These are phyloP conservation scores for Thelephora terrestris DNA, from an alignment of 1,284 basidiomycete genomes.

Conservation along the genomic window DNA sequence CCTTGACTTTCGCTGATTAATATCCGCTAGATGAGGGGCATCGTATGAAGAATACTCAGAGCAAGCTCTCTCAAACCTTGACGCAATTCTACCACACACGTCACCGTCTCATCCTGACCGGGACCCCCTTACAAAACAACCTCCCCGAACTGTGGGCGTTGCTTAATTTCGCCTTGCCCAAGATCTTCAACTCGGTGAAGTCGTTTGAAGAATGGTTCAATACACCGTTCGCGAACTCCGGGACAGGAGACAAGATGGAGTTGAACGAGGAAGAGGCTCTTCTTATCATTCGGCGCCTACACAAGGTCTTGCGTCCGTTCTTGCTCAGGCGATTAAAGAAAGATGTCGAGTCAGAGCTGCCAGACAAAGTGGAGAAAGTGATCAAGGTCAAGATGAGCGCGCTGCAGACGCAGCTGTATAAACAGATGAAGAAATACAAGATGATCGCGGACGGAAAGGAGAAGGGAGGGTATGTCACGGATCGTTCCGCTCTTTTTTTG, in stretches of 20 bases:
- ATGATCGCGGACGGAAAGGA: conserved; percentile 89
- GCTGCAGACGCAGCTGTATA: conserved; percentile 91
- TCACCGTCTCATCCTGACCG: conserved; percentile 94
- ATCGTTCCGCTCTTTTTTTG: conserved; percentile 7
- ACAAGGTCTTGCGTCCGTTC: conserved; percentile 98
- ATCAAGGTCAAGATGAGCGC: conserved; percentile 98
- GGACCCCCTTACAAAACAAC: conserved; percentile 98
- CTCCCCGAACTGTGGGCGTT: conserved; percentile 97
- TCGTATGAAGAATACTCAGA: conserved; percentile 99
- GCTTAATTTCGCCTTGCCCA: conserved; percentile 96
- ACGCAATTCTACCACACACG: conserved; percentile 90
- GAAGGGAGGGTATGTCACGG: conserved; percentile 45
- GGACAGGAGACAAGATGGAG: conserved; percentile 95
- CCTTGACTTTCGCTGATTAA: conserved; percentile 3
- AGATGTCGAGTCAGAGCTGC: conserved; percentile 95
- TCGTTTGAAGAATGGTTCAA: conserved; percentile 99
- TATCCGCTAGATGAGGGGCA: conserved; percentile 81
- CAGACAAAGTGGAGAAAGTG: conserved; percentile 99
- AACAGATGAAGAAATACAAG: conserved; percentile 96
- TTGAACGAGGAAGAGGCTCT: conserved; percentile 99
- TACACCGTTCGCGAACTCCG: conserved; percentile 97
- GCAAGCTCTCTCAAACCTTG: conserved; percentile 88
- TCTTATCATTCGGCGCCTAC: conserved; percentile 94
- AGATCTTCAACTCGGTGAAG: conserved; percentile 99
- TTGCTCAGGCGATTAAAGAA: conserved; percentile 94